Percentiles rank a stretch among this genome's conserved stretches.
Conservation (phyloP, 495 filamentous ascomycete genomes). For the Hypoxylon lenormandii region DNA sequence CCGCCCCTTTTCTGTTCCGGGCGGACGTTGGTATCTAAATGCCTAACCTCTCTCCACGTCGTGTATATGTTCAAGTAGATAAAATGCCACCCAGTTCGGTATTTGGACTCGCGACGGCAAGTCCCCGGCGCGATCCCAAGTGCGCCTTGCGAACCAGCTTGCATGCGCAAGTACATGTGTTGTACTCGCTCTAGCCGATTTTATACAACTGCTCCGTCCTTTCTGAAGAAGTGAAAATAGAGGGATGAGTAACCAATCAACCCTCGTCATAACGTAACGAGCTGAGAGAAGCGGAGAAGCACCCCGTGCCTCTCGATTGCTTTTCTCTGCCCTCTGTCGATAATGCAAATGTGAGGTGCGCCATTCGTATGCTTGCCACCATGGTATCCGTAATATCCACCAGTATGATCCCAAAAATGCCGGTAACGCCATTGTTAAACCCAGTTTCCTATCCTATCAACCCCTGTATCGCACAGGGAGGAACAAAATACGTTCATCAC, state of each 20-base stretch:
- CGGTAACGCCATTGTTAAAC: constrained; percentile 43
- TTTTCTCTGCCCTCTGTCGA: constrained; percentile 43
- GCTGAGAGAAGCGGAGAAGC: constrained; percentile 30
- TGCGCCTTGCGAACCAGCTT: constrained; percentile 35
- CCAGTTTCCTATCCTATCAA: constrained; percentile 23
- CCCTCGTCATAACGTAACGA: constrained; percentile 7
- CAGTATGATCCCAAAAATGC: constrained; percentile 39
- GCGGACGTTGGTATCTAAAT: constrained; percentile 51
- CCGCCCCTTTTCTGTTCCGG: constrained; percentile 43
- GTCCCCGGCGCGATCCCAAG: constrained; percentile 25
- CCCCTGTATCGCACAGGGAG: constrained; percentile 24
- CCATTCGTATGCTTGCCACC: constrained; percentile 51
- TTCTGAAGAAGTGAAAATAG: constrained; percentile 27
- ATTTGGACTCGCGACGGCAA: constrained; percentile 14
- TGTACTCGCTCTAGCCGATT: constrained; percentile 22
- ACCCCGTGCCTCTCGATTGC: constrained; percentile 38
- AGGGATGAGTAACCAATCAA: constrained; percentile 8
- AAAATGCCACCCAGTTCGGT: constrained; percentile 30
- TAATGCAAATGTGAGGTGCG: constrained; percentile 48
- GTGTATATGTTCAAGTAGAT: constrained; percentile 44
- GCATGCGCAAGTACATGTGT: constrained; percentile 26
- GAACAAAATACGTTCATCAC: constrained; percentile 27
- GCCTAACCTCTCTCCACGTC: constrained; percentile 32
- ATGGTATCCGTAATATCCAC: constrained; percentile 49
- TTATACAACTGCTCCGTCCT: constrained; percentile 29